Conservation (phyloP, 345 rosid species). For the Pseudoturritis turrita region DNA sequence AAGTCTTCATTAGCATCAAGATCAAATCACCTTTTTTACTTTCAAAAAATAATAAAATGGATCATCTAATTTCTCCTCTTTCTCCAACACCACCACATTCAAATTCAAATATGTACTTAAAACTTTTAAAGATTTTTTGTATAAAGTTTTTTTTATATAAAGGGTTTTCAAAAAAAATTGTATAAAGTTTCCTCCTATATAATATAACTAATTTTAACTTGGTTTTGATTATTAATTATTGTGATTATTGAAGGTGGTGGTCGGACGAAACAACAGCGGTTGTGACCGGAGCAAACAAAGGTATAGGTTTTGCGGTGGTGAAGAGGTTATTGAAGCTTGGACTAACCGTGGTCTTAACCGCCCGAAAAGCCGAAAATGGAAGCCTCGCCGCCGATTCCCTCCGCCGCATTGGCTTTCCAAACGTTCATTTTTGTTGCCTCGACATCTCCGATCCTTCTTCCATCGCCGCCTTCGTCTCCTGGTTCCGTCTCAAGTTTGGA, state of each 20-base stretch:
- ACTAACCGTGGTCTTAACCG: conserved; percentile 64
- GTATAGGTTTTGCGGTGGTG: conserved; percentile 75
- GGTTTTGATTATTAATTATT: neutral
- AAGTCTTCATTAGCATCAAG: neutral
- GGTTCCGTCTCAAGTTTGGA: conserved; percentile 39
- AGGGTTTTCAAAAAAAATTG: too few species aligned
- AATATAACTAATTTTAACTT: neutral
- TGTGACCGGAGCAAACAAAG: conserved; percentile 88
- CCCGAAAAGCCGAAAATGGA: conserved; percentile 63
- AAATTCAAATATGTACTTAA: conserved; percentile 15
- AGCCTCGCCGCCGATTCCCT: conserved; percentile 46
- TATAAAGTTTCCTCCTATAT: neutral
- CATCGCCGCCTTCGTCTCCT: conserved; percentile 48
- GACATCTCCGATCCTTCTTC: conserved; percentile 65
- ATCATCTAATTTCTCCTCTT: conserved; percentile 4
- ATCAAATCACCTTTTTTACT: neutral
- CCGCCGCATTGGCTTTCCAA: conserved; percentile 31
- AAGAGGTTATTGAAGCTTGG: conserved; percentile 60
- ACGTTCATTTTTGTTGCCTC: conserved; percentile 43
- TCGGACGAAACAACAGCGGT: conserved; percentile 55
- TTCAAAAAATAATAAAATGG: neutral
- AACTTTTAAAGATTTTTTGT: neutral
- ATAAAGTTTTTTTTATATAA: too few species aligned
- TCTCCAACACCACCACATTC: neutral
- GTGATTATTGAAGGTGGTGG: conserved; percentile 62